A percentile compares a stretch with the other conserved stretches of the same genome.
Conservation (phyloP, 1,284 basidiomycete genomes). For the Cutaneotrichosporon curvatum region DNA sequence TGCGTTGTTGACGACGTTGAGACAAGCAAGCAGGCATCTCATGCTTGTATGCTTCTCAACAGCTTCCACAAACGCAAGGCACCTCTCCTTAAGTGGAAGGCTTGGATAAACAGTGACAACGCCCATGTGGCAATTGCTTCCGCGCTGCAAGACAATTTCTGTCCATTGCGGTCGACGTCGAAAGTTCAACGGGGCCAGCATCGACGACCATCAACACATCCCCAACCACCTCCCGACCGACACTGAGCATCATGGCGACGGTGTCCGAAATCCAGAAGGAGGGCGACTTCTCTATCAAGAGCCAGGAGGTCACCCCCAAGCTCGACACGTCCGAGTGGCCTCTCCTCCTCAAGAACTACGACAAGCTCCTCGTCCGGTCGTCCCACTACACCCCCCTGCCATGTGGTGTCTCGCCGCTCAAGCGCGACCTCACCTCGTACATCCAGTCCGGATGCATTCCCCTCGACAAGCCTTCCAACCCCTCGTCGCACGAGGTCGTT, state of each 20-base stretch:
- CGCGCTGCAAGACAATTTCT: no score
- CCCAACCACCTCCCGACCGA: no score
- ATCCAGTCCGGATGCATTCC: slow-evolving; percentile 93
- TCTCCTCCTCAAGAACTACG: slow-evolving; percentile 96
- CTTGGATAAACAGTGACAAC: no score
- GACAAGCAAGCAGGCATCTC: no score
- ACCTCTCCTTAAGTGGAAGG: no score
- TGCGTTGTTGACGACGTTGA: no score
- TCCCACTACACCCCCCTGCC: slow-evolving; percentile 98
- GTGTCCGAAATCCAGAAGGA: slow-evolving; percentile 39
- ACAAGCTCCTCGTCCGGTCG: slow-evolving; percentile 87
- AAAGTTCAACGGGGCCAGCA: no score
- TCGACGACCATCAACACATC: no score
- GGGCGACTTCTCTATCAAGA: slow-evolving; percentile 77
- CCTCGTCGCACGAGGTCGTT: slow-evolving; percentile 99
- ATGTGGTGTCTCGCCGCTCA: slow-evolving; percentile 63
- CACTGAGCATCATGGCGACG: slow-evolving; percentile 23
- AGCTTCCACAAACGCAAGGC: no score
- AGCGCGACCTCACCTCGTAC: slow-evolving; percentile 83
- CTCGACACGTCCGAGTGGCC: slow-evolving; percentile 98
- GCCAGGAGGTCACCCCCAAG: slow-evolving; percentile 62
- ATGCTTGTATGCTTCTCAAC: no score
- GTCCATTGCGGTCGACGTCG: no score
- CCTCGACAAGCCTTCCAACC: slow-evolving; percentile 98
- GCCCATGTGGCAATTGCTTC: no score